phyloP scores from a whole-genome alignment of 164 flowering plant genomes.

The Umbellularia californica region DNA sequence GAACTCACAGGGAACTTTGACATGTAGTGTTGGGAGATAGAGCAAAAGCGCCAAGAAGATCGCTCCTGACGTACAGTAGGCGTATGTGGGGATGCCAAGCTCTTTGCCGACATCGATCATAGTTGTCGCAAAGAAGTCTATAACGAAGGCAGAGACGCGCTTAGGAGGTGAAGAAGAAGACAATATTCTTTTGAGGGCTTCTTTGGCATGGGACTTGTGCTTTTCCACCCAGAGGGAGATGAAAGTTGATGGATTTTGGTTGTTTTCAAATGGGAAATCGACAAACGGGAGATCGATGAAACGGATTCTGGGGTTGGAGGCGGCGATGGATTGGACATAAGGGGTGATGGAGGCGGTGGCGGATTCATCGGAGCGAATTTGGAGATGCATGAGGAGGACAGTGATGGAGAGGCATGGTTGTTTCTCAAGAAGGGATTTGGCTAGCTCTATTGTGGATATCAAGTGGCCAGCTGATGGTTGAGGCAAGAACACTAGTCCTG shows the following conservation, averaged over 20 bases:
- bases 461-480: no score
- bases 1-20: background rate
- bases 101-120: conserved; percentile 1
- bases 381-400: no score
- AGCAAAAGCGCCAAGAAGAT: conserved; percentile 5
- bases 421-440: no score
- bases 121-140: conserved; percentile 8
- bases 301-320: no score
- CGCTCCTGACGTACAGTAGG: conserved; percentile 5
- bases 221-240: background rate
- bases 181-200: background rate
- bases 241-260: background rate
- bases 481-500: no score
- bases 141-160: conserved; percentile 2
- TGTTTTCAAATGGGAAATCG: background rate
- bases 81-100: conserved; percentile 11
- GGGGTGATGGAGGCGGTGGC: no score
- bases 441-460: no score
- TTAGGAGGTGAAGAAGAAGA: background rate
- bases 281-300: no score
- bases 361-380: no score
- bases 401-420: no score
- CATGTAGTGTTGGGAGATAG: conserved; percentile 10
- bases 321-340: no score
- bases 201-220: conserved; percentile 1